Conservation (phyloP, 768 basidiomycete species). For the Mycena maculata region DNA sequence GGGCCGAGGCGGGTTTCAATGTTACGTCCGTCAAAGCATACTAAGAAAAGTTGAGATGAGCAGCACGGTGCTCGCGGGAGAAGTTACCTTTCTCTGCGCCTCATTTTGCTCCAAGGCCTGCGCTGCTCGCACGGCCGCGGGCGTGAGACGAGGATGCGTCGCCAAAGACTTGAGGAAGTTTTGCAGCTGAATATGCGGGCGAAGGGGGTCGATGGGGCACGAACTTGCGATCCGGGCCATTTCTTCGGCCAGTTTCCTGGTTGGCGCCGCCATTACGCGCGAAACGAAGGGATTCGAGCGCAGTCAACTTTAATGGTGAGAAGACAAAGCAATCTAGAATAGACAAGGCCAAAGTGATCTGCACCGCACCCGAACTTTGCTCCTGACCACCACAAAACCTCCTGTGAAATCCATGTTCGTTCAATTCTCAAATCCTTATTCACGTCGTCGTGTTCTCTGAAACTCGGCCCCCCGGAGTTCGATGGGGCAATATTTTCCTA, state of each 20-base stretch:
- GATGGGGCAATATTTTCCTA: background rate
- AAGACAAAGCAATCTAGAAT: background rate
- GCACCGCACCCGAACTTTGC: too few species aligned
- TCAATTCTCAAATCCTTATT: background rate
- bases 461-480: background rate
- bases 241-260: slow-evolving; percentile 57
- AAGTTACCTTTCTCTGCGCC: slow-evolving; percentile 67
- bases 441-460: background rate
- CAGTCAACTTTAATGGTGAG: background rate
- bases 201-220: slow-evolving; percentile 81
- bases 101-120: slow-evolving; percentile 65
- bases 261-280: slow-evolving; percentile 24
- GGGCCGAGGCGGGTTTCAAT: slow-evolving; percentile 76
- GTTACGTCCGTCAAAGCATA: slow-evolving; percentile 74
- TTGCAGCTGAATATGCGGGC: slow-evolving; percentile 80
- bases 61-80: slow-evolving; percentile 42
- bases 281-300: background rate
- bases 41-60: slow-evolving; percentile 51
- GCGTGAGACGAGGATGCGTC: slow-evolving; percentile 75
- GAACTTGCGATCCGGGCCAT: slow-evolving; percentile 66
- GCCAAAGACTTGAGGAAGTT: slow-evolving; percentile 73
- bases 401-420: background rate
- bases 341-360: slow-evolving; percentile 1
- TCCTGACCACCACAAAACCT: too few species aligned
- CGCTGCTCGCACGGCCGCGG: slow-evolving; percentile 68